Conservation (phyloP, 805 yeast species). For the Candida qinlingensis region DNA sequence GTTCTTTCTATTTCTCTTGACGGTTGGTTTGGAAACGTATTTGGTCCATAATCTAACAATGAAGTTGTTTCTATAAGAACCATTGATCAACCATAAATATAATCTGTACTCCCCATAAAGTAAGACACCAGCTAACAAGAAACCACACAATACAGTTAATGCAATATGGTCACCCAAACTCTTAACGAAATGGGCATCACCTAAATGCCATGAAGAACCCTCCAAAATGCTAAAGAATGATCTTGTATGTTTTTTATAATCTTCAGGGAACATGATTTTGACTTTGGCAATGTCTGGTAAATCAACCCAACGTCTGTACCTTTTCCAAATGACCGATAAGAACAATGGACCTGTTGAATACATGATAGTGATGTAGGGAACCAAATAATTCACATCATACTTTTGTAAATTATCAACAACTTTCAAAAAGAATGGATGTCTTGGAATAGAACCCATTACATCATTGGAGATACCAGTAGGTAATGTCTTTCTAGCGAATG, state of each 20-base stretch:
- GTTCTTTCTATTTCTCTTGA: conserved; percentile 25
- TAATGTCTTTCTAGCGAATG: conserved; percentile 78
- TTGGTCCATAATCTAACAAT: conserved; percentile 14
- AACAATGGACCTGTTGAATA: conserved; percentile 89
- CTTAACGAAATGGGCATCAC: conserved; percentile 78
- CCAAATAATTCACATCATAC: conserved; percentile 68
- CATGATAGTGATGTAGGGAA: conserved; percentile 91
- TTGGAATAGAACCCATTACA: conserved; percentile 84
- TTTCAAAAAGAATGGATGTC: conserved; percentile 78
- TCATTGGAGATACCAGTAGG: conserved; percentile 94
- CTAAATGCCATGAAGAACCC: conserved; percentile 92
- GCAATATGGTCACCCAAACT: conserved; percentile 69
- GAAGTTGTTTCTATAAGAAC: conserved; percentile 20
- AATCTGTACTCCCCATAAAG: conserved; percentile 44
- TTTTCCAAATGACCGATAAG: conserved; percentile 81
- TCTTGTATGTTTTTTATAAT: conserved; percentile 55
- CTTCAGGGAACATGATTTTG: conserved; percentile 65
- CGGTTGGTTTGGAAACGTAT: conserved; percentile 12
- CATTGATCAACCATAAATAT: conserved; percentile 34
- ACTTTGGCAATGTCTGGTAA: conserved; percentile 62
- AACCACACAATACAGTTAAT: conserved; percentile 67
- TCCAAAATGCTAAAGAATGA: conserved; percentile 70
- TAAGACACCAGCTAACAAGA: conserved; percentile 45
- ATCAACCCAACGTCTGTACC: conserved; percentile 70
- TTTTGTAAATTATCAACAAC: conserved; percentile 58